phyloP scores from a whole-genome alignment of 2,329 filamentous ascomycete genomes.

The Sporothrix brunneoviolacea region DNA sequence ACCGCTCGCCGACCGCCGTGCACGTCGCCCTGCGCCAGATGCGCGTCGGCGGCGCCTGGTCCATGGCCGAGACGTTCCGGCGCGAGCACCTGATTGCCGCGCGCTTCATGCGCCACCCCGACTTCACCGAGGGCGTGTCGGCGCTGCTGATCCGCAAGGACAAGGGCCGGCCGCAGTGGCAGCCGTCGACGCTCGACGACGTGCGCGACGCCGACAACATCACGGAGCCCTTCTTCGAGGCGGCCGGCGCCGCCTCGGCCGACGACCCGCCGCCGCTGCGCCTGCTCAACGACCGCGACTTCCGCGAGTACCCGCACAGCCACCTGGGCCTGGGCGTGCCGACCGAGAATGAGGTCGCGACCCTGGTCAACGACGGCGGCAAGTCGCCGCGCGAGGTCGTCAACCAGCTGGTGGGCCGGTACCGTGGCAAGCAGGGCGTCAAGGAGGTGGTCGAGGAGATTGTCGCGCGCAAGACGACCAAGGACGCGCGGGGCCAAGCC shows the following conservation, averaged over 20 bases:
- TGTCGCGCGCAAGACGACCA: slow-evolving; percentile 53
- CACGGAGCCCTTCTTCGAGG: slow-evolving; percentile 60
- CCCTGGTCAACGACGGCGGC: slow-evolving; percentile 33
- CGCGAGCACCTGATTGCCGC: slow-evolving; percentile 78
- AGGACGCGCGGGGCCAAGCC: slow-evolving; percentile 21
- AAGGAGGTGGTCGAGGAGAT: slow-evolving; percentile 63
- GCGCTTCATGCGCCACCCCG: slow-evolving; percentile 83
- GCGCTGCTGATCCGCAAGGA: slow-evolving; percentile 67
- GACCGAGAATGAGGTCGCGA: slow-evolving; percentile 54
- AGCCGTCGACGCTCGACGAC: slow-evolving; percentile 64
- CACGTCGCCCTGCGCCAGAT: slow-evolving; percentile 81
- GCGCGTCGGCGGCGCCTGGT: slow-evolving; percentile 67
- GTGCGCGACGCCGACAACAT: slow-evolving; percentile 51
- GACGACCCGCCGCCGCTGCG: slow-evolving; percentile 41
- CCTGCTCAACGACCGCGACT: slow-evolving; percentile 59
- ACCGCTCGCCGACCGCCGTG: slow-evolving; percentile 79
- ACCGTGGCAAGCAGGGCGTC: slow-evolving; percentile 62
- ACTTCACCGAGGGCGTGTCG: slow-evolving; percentile 89
- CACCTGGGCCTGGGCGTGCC: slow-evolving; percentile 59
- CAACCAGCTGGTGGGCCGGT: slow-evolving; percentile 52
- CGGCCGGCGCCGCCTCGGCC: slow-evolving; percentile 27
- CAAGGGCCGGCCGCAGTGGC: slow-evolving; percentile 60
- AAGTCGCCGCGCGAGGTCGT: slow-evolving; percentile 52
- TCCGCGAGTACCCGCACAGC: slow-evolving; percentile 64
- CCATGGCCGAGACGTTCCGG: slow-evolving; percentile 76